These are phyloP conservation scores for Chlorencoelia australis DNA, from an alignment of 2,329 filamentous ascomycete genomes.

Conservation along the genomic window DNA sequence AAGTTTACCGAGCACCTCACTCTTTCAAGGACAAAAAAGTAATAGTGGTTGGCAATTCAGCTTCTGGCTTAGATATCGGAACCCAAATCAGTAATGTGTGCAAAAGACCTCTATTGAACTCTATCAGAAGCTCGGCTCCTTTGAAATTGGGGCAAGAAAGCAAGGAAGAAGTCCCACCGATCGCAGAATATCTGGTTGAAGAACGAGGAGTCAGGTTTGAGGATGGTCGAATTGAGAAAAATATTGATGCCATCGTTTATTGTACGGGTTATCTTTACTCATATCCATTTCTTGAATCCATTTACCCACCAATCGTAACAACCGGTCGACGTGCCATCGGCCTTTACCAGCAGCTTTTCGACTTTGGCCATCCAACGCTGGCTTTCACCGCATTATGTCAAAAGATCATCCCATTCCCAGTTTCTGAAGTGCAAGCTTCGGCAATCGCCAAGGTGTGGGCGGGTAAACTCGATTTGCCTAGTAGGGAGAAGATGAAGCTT, in stretches of 20 bases:
- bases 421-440: conserved; percentile 70
- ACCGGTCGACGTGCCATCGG: conserved; percentile 61
- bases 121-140: conserved; percentile 42
- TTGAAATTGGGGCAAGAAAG: conserved; percentile 24
- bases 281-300: conserved; percentile 56
- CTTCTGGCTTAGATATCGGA: conserved; percentile 77
- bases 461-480: conserved; percentile 56
- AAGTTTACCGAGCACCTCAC: conserved; percentile 62
- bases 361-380: conserved; percentile 65
- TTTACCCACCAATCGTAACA: conserved; percentile 47
- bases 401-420: conserved; percentile 78
- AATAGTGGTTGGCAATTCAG: conserved; percentile 73
- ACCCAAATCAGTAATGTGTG: conserved; percentile 59
- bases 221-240: conserved; percentile 52
- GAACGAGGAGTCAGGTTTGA: conserved; percentile 55
- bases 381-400: conserved; percentile 68
- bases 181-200: conserved; percentile 44
- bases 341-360: conserved; percentile 72
- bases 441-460: conserved; percentile 70
- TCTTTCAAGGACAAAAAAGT: conserved; percentile 61
- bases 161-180: conserved; percentile 44
- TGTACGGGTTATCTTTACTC: conserved; percentile 86
- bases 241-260: conserved; percentile 71
- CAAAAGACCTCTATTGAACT: conserved; percentile 52
- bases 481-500: conserved; percentile 49